Percentiles rank a stretch among this genome's conserved stretches.
These are phyloP conservation scores for Wallemia ichthyophaga DNA, from an alignment of 1,284 basidiomycete species.

Conservation along the genomic window DNA sequence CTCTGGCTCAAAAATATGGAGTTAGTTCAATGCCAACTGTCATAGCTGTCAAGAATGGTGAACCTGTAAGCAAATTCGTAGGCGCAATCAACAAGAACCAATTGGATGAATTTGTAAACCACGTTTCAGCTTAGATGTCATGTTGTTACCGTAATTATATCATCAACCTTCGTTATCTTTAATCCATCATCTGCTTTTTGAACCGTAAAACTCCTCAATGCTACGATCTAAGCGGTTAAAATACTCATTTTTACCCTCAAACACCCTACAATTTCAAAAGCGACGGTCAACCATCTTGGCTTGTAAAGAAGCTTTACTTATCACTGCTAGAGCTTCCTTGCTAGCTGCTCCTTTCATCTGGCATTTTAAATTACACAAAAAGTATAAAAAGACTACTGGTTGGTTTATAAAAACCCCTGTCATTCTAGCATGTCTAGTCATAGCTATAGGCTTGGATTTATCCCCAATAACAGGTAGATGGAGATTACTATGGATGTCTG, in stretches of 20 bases:
- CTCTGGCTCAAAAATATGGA: slow-evolving; percentile 30
- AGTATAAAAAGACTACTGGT: not conserved
- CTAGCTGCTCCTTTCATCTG: not conserved
- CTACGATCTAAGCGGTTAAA: no score
- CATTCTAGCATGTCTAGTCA: not conserved
- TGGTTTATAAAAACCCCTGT: not conserved
- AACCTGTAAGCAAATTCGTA: slow-evolving; percentile 28
- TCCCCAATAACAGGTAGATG: not conserved
- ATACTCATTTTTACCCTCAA: no score
- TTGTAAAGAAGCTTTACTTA: not conserved
- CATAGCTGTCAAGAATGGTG: slow-evolving; percentile 34
- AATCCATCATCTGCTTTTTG: no score
- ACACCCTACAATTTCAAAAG: not conserved
- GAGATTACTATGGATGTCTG: not conserved
- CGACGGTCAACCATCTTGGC: not conserved
- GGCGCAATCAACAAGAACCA: slow-evolving; percentile 23
- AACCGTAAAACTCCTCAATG: no score
- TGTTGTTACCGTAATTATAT: no score
- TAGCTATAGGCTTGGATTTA: not conserved
- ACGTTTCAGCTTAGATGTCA: no score
- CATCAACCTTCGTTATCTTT: no score
- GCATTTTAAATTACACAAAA: not conserved
- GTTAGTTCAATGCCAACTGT: slow-evolving; percentile 61
- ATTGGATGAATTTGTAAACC: not conserved
- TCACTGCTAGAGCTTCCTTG: not conserved